A percentile compares a stretch with the other conserved stretches of the same genome.
phyloP scores from a whole-genome alignment of 2,329 filamentous ascomycete species.

The Aspergillus aculeatus region DNA sequence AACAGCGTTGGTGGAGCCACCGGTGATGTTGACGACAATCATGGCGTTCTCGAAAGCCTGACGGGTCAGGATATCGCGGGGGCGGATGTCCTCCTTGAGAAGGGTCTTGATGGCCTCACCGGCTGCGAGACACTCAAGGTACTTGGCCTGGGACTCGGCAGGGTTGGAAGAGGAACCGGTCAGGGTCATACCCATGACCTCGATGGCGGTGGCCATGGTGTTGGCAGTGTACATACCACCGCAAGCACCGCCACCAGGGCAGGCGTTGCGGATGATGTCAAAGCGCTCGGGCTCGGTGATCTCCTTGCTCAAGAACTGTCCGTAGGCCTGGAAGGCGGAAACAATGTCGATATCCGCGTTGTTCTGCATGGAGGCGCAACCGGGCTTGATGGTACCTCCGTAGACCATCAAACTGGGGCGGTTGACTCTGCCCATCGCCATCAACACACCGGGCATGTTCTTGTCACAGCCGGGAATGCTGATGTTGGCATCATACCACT shows the following conservation, averaged over 20 bases:
- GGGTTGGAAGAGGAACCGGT: conserved; percentile 78
- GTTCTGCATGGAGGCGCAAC: conserved; percentile 73
- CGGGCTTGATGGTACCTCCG: conserved; percentile 88
- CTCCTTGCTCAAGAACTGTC: conserved; percentile 66
- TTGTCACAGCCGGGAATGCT: conserved; percentile 98
- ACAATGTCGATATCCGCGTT: conserved; percentile 85
- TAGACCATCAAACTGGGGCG: conserved; percentile 96
- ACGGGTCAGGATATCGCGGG: conserved; percentile 74
- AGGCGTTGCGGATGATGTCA: conserved; percentile 13
- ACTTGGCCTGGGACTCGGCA: conserved; percentile 70
- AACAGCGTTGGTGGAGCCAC: conserved; percentile 82
- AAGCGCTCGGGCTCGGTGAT: conserved; percentile 15
- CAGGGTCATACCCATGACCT: conserved; percentile 74
- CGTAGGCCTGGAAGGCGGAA: conserved; percentile 96
- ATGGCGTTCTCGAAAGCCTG: conserved; percentile 83
- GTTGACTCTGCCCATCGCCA: conserved; percentile 94
- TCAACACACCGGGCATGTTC: conserved; percentile 94
- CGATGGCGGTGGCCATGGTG: conserved; percentile 71
- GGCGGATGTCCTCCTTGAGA: conserved; percentile 73
- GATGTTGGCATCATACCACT: conserved; percentile 98
- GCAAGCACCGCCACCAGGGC: conserved; percentile 76
- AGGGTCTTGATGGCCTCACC: conserved; percentile 73
- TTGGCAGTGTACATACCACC: conserved; percentile 78
- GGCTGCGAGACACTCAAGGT: conserved; percentile 68
- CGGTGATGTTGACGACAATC: conserved; percentile 77